Evolutionary conservation across 495 filamentous ascomycete species (phyloP), one percentile per base, ranked within the genome.

Genomic region (Neurospora sp.): DNA sequence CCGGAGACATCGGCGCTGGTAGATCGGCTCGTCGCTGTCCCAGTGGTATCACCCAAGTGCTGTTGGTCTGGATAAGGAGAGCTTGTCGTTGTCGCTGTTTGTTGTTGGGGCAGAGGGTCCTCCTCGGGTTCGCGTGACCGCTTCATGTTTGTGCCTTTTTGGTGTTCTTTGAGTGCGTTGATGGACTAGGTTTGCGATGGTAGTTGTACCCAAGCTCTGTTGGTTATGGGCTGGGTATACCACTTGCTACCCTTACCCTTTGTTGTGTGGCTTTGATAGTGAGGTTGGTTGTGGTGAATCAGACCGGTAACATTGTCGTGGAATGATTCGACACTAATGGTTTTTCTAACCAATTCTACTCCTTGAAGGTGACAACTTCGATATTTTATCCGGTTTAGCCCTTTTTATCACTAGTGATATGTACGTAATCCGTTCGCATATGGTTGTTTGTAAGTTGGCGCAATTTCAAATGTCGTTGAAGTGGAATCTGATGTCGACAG

Each of bases 91-190:
- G 71, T 69, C 12, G 23, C 71, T 42, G 72, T 71, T 75, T 71
- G 44, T n/a, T 7, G 71, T 35, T 37, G 73, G 18, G 23, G 46
- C 72, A 7, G 73, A 69, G 77, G 73, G 70, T 80, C 78, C 77
- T 84, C 83, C 76, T 86, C 84, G 75, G 79, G 83, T 79, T 85
- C 84, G 80, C 85, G 83, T 85, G 84, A 85, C 81, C 85, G 85
- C 82, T 86, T 86, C 85, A 86, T 86, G 72, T 81, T 38, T 70
- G 40, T 54, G 62, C 16, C 23, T 18, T n/a, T 40, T 35, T 23
- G 70, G 23, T 38, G 27, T 35, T 69, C 70, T 39, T 72, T 37
- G 71, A 66, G 20, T 70, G 72, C 6, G 54, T 62, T 69, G 20
- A 54, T 59, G 12, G 54, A 69, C 46, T 48, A 69, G 14, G 69